These are phyloP conservation scores for Pseudocercospora macadamiae DNA, from an alignment of 2,329 filamentous ascomycete genomes.

Conservation along the genomic window DNA sequence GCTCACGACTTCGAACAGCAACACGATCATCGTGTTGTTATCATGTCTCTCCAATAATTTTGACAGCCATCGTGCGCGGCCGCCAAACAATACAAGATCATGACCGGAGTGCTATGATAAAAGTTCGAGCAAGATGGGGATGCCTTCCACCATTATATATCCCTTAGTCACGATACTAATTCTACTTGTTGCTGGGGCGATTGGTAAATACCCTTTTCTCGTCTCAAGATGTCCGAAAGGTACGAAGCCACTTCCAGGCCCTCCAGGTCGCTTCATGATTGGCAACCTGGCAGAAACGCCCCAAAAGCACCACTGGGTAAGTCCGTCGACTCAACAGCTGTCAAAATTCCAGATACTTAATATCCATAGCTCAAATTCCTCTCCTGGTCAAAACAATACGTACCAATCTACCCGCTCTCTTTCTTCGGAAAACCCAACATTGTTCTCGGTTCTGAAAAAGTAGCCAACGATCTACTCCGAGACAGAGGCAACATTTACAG, in stretches of 20 bases:
- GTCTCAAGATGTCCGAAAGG: background rate
- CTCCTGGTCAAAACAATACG: conserved; percentile 41
- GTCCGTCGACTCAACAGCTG: background rate
- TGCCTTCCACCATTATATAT: too few relatives aligned
- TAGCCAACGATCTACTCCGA: conserved; percentile 48
- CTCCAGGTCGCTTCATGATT: background rate
- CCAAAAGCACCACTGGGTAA: conserved; percentile 39
- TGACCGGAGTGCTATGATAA: too few relatives aligned
- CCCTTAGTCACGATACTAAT: background rate
- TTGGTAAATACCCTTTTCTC: background rate
- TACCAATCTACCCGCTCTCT: conserved; percentile 49
- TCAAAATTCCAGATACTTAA: background rate
- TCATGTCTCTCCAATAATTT: too few relatives aligned
- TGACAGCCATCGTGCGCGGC: too few relatives aligned
- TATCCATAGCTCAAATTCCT: conserved; percentile 40
- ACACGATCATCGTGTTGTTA: too few relatives aligned
- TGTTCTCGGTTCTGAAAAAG: conserved; percentile 43
- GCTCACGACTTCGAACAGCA: too few relatives aligned
- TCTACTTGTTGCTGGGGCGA: background rate
- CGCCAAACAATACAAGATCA: too few relatives aligned
- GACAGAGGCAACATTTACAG: conserved; percentile 46
- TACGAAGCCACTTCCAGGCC: background rate
- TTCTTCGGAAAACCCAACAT: conserved; percentile 46
- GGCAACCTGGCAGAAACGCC: conserved; percentile 21
- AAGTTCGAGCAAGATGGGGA: too few relatives aligned